phyloP scores from a whole-genome alignment of 2,329 filamentous ascomycete genomes.

The Aaosphaeria arxii region DNA sequence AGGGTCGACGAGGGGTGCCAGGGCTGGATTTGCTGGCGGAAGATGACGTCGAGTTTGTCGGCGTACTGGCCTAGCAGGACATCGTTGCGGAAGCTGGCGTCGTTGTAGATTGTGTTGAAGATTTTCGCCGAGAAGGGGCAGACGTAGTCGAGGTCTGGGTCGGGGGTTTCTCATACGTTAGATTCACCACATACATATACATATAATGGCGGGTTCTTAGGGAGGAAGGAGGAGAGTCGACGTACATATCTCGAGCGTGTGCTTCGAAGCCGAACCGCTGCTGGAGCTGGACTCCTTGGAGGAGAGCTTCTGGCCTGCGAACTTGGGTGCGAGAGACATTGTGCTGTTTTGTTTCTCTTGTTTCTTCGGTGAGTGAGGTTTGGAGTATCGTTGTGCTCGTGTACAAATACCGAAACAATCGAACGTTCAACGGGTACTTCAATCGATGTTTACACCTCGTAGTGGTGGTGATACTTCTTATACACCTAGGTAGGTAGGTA shows the following conservation, averaged over 20 bases:
- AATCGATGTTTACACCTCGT: too few relatives aligned
- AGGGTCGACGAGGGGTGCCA: slow-evolving; percentile 80
- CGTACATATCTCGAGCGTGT: slow-evolving; percentile 55
- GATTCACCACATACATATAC: too few relatives aligned
- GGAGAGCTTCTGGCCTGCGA: slow-evolving; percentile 70
- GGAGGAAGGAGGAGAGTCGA: not conserved
- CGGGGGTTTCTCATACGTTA: not conserved
- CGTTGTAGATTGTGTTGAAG: slow-evolving; percentile 71
- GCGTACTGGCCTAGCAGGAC: slow-evolving; percentile 62
- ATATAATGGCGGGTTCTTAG: not conserved
- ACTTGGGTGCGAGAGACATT: slow-evolving; percentile 77
- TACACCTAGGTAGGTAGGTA: too few relatives aligned
- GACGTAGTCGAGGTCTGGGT: slow-evolving; percentile 79
- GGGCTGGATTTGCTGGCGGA: slow-evolving; percentile 89
- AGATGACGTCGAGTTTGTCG: slow-evolving; percentile 68
- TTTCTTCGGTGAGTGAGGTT: not conserved
- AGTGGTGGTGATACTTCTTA: too few relatives aligned
- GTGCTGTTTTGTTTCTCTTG: not conserved
- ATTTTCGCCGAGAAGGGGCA: slow-evolving; percentile 75
- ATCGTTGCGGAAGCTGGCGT: slow-evolving; percentile 54
- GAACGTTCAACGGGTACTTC: too few relatives aligned
- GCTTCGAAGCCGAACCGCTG: slow-evolving; percentile 43
- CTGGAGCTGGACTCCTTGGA: slow-evolving; percentile 54
- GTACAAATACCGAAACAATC: too few relatives aligned
- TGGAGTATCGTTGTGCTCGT: too few relatives aligned